Percentiles rank a stretch among this genome's conserved stretches.
phyloP scores from a whole-genome alignment of 1,284 basidiomycete genomes.

The Heterobasidion parviporum region DNA sequence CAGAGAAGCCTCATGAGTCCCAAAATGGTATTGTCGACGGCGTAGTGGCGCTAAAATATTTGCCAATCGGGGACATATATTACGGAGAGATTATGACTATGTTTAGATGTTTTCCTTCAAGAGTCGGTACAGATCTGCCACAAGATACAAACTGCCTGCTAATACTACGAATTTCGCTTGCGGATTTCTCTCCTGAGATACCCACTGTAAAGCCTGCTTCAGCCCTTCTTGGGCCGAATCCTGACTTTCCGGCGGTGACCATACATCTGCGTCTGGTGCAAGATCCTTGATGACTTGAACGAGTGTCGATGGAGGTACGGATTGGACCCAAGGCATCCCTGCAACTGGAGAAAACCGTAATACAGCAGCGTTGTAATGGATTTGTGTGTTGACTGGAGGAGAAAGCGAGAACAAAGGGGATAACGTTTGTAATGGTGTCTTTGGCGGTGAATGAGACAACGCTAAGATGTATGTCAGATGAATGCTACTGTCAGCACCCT shows the following conservation, averaged over 20 bases:
- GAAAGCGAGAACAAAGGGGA: conserved; percentile 43
- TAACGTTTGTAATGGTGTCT: conserved; percentile 67
- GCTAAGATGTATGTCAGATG: conserved; percentile 65
- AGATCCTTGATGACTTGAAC: conserved; percentile 31
- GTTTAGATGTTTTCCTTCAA: neutral
- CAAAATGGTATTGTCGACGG: too few species aligned
- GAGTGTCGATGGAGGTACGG: conserved; percentile 46
- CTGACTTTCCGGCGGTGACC: conserved; percentile 26
- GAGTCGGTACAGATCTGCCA: conserved; percentile 80
- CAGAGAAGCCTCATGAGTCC: too few species aligned
- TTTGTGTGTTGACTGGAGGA: conserved; percentile 13
- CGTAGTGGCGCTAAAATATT: too few species aligned
- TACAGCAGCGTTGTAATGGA: conserved; percentile 41
- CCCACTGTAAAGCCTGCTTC: conserved; percentile 37
- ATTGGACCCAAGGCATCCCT: conserved; percentile 87
- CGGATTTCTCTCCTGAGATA: conserved; percentile 17
- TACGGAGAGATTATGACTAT: neutral
- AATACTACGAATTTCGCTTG: conserved; percentile 46
- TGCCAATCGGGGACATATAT: neutral
- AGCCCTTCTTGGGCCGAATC: conserved; percentile 19
- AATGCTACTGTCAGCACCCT: conserved; percentile 5
- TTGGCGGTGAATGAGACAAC: conserved; percentile 77
- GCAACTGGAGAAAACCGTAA: conserved; percentile 65
- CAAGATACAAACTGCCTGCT: conserved; percentile 87
- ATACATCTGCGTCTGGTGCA: conserved; percentile 34